Conservation (phyloP, 1,284 basidiomycete genomes). For the Wallemia hederae region DNA sequence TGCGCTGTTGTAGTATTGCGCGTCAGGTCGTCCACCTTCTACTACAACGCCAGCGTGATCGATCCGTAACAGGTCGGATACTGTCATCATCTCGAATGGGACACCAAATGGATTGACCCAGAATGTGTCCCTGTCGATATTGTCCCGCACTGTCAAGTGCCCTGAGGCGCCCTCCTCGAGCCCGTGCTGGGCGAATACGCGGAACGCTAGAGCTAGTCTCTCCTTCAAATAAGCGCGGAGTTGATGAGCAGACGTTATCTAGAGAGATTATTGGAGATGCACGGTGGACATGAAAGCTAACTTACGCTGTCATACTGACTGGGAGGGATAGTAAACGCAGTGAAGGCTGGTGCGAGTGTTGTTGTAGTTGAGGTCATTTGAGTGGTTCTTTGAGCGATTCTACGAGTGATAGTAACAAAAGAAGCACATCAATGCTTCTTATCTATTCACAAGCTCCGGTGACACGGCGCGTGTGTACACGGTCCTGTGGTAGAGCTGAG, state of each 20-base stretch:
- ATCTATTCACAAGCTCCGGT: too few species aligned
- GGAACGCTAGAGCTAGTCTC: conserved; percentile 23
- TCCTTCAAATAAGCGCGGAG: conserved; percentile 26
- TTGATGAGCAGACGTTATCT: conserved; percentile 18
- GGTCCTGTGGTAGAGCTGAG: too few species aligned
- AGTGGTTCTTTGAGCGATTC: too few species aligned
- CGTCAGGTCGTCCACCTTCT: conserved; percentile 16
- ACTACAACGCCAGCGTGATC: conserved; percentile 24
- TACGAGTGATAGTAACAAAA: background rate
- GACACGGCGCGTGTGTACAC: too few species aligned
- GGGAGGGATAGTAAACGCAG: background rate
- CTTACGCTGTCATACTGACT: background rate
- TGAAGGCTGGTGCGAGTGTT: background rate
- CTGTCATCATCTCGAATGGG: conserved; percentile 21
- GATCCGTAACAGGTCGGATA: conserved; percentile 20
- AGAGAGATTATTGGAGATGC: conserved; percentile 7
- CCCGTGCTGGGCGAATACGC: conserved; percentile 23
- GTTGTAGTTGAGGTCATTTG: background rate
- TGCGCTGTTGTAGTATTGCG: conserved; percentile 18
- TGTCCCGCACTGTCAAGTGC: conserved; percentile 32
- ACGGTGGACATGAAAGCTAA: background rate
- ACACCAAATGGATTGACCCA: conserved; percentile 19
- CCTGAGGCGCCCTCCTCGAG: conserved; percentile 32
- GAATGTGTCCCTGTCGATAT: conserved; percentile 24
- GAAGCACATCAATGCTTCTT: too few species aligned